Evolutionary conservation across 2,329 filamentous ascomycete genomes (phyloP), one percentile per base, ranked within the genome.

Genomic region (Sclerotinia minor): DNA sequence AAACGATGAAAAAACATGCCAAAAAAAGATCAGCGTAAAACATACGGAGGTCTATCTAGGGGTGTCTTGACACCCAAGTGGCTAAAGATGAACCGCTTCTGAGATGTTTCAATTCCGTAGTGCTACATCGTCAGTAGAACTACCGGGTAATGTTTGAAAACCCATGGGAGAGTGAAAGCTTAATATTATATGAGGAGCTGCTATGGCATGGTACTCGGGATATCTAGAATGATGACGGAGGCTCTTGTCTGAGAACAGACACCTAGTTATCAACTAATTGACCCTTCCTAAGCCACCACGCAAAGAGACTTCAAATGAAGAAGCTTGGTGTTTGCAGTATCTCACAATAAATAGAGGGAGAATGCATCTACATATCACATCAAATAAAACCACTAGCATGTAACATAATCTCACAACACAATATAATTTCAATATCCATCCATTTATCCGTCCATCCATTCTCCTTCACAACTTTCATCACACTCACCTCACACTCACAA

Each of bases 221-320:
- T n/a, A 17, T 49, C 6, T 8, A 17, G 26, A 26, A 35, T 35
- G 19, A 49, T 32, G 13, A 41, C 11, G 11, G 17, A 24, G 26
- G 26, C 15, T 9, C 49, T 17, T 24, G 35, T 7, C 15, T 17
- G 19, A 59, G 5, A 7, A 57, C 13, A 1, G 54, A 15, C 13
- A 15, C 54, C 32, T 45, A 58, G 44, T 13, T 21, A 49, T 60
- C 11, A 6, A 0, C 38, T 41, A 21, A n/a, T n/a, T n/a, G n/a
- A 38, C 0, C 19, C 15, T 2, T 3, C 19, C 47, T 17, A 6
- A 50, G 50, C 15, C 59, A 3, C 35, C 45, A 50, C 38, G 59
- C 59, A 63, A 63, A 50, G 59, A 63, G 45, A 50, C 59, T 63
- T 63, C 45, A 21, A 19, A 26, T 26, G 45, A 50, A 38, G 59